phyloP scores from a whole-genome alignment of 495 filamentous ascomycete species.

The Staphylotrichum tortipilum region DNA sequence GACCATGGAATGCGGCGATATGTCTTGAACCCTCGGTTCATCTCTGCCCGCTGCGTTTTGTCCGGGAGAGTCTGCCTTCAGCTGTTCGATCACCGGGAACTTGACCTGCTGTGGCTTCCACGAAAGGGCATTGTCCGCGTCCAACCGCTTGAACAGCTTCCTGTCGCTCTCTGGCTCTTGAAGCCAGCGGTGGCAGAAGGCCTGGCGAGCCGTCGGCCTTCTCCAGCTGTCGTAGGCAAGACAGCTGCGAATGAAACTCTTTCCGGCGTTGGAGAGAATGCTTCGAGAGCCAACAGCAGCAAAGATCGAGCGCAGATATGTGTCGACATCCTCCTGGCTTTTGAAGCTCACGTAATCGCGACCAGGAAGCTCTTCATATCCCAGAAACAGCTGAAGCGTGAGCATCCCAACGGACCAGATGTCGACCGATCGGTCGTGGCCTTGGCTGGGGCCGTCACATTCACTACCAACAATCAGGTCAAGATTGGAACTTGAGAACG shows the following conservation, averaged over 20 bases:
- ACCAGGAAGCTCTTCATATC: constrained; percentile 9
- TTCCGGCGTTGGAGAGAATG: constrained; percentile 56
- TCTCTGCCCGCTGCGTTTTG: neutral
- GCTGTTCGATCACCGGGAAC: constrained; percentile 11
- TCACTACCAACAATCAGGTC: constrained; percentile 10
- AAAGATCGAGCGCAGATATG: constrained; percentile 33
- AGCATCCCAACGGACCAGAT: constrained; percentile 46
- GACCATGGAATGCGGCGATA: neutral
- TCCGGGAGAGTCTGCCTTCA: neutral
- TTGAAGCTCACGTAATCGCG: constrained; percentile 4
- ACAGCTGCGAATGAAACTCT: constrained; percentile 67
- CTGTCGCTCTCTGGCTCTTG: constrained; percentile 27
- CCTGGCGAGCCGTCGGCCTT: constrained; percentile 69
- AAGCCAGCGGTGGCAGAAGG: constrained; percentile 56
- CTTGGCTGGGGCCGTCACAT: constrained; percentile 10
- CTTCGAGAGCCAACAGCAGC: constrained; percentile 57
- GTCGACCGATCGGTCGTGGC: constrained; percentile 22
- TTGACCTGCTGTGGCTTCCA: constrained; percentile 17
- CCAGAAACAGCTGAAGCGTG: constrained; percentile 17
- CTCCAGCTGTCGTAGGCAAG: constrained; percentile 61
- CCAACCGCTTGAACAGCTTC: constrained; percentile 46
- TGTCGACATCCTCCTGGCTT: constrained; percentile 9
- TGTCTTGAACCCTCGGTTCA: too few species aligned
- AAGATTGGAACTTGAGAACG: neutral
- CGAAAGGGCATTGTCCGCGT: constrained; percentile 1